These are phyloP conservation scores for Microglena sp. DNA, from an alignment of 139 green algal species.

Conservation along the genomic window DNA sequence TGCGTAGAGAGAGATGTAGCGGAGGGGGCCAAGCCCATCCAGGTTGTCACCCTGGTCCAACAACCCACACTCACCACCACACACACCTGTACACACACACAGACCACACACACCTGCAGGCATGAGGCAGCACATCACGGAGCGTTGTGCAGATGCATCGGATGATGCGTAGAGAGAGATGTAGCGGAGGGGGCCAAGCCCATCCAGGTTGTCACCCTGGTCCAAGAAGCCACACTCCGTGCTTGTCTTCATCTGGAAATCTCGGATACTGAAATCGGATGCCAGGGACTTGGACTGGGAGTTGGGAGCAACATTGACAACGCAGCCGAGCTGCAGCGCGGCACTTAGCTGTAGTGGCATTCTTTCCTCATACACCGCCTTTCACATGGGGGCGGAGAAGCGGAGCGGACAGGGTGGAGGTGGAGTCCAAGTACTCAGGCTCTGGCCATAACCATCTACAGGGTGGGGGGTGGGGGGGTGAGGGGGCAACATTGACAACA, in stretches of 20 bases:
- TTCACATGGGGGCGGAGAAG: too few species aligned
- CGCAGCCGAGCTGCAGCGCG: conserved; percentile 65
- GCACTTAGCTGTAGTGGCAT: conserved; percentile 55
- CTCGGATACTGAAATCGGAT: conserved; percentile 45
- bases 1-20: conserved; percentile 61
- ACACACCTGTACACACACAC: too few species aligned
- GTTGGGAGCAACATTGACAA: conserved; percentile 35
- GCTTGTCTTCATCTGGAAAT: conserved; percentile 57
- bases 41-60: neutral
- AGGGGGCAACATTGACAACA: conserved; percentile 39
- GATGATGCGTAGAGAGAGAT: conserved; percentile 53
- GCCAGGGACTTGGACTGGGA: conserved; percentile 30
- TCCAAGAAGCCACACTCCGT: conserved; percentile 58
- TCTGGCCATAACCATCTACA: too few species aligned
- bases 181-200: conserved; percentile 40
- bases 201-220: neutral
- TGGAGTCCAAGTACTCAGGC: neutral
- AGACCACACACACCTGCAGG: too few species aligned
- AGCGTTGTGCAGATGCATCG: conserved; percentile 31
- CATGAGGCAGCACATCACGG: too few species aligned
- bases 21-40: conserved; percentile 11
- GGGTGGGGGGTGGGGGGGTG: neutral
- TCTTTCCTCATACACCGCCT: conserved; percentile 67
- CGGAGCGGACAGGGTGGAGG: neutral
- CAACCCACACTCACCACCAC: too few species aligned